Percentiles rank a stretch among this genome's conserved stretches.
Conservation (phyloP, 495 filamentous ascomycete genomes). For the Thozetella sp. region DNA sequence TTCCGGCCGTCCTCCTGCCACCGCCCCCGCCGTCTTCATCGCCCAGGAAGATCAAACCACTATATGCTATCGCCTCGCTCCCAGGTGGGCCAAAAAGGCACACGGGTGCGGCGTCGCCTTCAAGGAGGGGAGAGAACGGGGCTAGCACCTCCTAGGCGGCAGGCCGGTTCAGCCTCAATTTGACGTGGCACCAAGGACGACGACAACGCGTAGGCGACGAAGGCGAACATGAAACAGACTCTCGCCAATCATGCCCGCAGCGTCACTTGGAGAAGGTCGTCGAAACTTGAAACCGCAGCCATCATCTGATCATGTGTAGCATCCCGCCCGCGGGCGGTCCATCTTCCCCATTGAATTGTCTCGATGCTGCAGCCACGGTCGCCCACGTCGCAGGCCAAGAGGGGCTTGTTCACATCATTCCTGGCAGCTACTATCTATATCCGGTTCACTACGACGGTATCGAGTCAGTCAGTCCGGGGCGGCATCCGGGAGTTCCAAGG, state of each 20-base stretch:
- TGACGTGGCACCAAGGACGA: slow-evolving; percentile 22
- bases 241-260: slow-evolving; percentile 15
- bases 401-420: neutral
- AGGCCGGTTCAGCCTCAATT: neutral
- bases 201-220: slow-evolving; percentile 15
- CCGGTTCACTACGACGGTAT: neutral
- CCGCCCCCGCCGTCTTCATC: neutral
- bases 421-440: neutral
- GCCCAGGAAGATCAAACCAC: neutral
- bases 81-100: too few relatives aligned
- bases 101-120: too few relatives aligned
- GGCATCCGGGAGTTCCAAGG: neutral
- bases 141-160: too few relatives aligned
- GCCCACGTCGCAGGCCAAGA: too few relatives aligned
- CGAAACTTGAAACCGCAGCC: slow-evolving; percentile 20
- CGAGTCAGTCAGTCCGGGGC: neutral
- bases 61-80: too few relatives aligned
- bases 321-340: neutral
- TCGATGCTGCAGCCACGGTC: neutral
- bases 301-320: slow-evolving; percentile 20
- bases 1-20: neutral
- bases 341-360: neutral
- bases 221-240: slow-evolving; percentile 25
- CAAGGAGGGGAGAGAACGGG: too few relatives aligned
- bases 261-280: neutral